Conservation (phyloP, 2,329 filamentous ascomycete species). For the Ambrosiella cleistominuta region DNA sequence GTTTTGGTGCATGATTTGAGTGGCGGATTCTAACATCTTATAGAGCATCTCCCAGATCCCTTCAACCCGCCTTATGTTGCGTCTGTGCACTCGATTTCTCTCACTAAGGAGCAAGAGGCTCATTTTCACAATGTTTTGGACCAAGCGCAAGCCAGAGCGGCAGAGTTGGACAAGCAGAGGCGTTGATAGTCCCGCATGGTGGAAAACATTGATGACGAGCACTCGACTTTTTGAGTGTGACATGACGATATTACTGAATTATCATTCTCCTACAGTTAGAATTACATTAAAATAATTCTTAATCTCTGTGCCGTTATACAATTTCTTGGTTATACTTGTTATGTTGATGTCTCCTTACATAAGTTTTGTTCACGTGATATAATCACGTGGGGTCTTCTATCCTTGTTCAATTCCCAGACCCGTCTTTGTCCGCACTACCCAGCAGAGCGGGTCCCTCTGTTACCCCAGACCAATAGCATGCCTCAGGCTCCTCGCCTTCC, state of each 20-base stretch:
- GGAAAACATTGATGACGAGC: too few relatives aligned
- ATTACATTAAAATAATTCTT: too few relatives aligned
- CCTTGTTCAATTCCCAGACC: background rate
- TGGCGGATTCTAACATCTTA: background rate
- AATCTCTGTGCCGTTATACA: too few relatives aligned
- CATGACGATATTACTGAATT: too few relatives aligned
- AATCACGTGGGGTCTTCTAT: background rate
- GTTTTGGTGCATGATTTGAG: background rate
- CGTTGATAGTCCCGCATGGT: background rate
- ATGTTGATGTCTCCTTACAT: too few relatives aligned
- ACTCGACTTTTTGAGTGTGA: too few relatives aligned
- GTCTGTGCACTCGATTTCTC: conserved; percentile 3
- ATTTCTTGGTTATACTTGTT: too few relatives aligned
- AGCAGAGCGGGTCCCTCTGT: conserved; percentile 1
- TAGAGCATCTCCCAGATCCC: conserved; percentile 9
- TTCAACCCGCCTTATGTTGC: conserved; percentile 8
- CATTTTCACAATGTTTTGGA: background rate
- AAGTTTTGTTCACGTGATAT: too few relatives aligned
- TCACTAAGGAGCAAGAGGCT: conserved; percentile 4
- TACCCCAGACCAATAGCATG: background rate
- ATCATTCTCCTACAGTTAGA: too few relatives aligned
- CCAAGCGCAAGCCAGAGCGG: conserved; percentile 1
- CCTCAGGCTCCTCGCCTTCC: conserved; percentile 6
- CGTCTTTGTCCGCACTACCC: conserved; percentile 10
- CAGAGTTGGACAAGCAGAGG: background rate